phyloP scores from a whole-genome alignment of 352 stramenopile genomes.

The Pythium scleroteichum region DNA sequence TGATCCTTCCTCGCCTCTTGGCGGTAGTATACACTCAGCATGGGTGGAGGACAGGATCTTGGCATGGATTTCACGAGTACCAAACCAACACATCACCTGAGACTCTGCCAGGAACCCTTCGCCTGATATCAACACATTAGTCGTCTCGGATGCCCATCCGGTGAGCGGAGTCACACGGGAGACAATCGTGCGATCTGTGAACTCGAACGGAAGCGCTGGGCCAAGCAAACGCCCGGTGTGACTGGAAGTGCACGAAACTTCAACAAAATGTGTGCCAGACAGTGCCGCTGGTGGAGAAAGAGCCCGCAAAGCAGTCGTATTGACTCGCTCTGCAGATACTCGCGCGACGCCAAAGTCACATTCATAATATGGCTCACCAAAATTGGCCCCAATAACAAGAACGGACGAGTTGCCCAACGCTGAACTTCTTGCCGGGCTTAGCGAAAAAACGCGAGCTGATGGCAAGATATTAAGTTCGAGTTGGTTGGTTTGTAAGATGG shows the following conservation, averaged over 20 bases:
- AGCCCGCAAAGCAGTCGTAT: conserved; percentile 4
- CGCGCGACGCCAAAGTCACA: conserved; percentile 16
- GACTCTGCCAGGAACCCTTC: neutral
- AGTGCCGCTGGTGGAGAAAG: neutral
- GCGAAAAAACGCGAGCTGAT: conserved; percentile 6
- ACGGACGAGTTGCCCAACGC: conserved; percentile 14
- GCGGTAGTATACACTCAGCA: conserved; percentile 11
- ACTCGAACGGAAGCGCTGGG: conserved; percentile 10
- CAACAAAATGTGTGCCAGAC: neutral
- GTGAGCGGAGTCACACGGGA: conserved; percentile 1
- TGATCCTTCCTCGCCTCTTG: neutral
- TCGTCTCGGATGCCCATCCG: conserved; percentile 1
- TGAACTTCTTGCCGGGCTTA: neutral
- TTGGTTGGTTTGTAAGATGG: conserved; percentile 12
- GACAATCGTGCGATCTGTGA: neutral
- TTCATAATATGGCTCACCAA: neutral
- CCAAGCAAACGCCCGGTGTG: neutral
- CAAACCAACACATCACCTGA: conserved; percentile 6
- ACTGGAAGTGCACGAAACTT: conserved; percentile 16
- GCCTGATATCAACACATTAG: conserved; percentile 6
- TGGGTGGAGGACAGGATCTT: neutral
- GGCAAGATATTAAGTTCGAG: neutral
- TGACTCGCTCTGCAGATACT: conserved; percentile 10
- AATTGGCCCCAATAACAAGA: conserved; percentile 9
- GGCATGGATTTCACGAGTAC: neutral